phyloP scores from a whole-genome alignment of 2,329 filamentous ascomycete genomes.

The Colletotrichum sp. region DNA sequence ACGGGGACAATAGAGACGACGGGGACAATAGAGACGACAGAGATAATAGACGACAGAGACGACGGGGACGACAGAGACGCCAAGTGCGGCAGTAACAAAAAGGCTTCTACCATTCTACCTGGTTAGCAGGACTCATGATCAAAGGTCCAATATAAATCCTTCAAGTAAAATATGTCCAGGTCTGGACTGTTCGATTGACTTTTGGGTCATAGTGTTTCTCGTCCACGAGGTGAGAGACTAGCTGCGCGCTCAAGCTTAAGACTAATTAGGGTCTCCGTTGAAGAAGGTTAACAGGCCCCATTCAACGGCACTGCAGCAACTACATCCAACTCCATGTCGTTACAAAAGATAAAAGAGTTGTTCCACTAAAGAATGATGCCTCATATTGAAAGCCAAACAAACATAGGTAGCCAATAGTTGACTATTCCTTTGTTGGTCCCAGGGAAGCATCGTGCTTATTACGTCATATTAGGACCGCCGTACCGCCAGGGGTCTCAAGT shows the following conservation, averaged over 20 bases:
- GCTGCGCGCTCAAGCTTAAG: neutral
- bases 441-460: neutral
- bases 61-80: neutral
- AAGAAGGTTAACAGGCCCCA: neutral
- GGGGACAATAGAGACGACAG: neutral
- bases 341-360: neutral
- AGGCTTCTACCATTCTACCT: neutral
- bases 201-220: neutral
- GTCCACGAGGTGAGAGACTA: neutral
- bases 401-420: neutral
- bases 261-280: neutral
- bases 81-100: neutral
- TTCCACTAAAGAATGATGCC: neutral
- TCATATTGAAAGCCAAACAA: neutral
- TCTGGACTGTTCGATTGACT: neutral
- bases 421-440: neutral
- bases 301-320: neutral
- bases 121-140: neutral
- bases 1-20: neutral
- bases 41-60: neutral
- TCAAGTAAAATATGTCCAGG: neutral
- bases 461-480: neutral
- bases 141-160: neutral
- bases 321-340: neutral
- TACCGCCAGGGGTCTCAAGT: neutral